These are phyloP conservation scores for Cetradonia linearis DNA, from an alignment of 495 filamentous ascomycete species.

Conservation along the genomic window DNA sequence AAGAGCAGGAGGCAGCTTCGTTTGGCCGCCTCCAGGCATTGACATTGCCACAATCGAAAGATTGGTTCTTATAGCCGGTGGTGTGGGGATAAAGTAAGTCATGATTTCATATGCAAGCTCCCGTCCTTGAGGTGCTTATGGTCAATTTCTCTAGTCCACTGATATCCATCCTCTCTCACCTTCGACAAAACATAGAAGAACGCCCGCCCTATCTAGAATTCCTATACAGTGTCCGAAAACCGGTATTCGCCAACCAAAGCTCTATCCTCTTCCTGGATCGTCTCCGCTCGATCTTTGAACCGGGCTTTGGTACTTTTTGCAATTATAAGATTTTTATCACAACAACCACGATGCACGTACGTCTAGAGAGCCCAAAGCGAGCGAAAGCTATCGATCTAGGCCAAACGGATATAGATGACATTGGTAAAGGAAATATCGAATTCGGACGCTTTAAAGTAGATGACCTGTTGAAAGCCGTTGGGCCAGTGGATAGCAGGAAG, in stretches of 20 bases:
- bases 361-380: background rate
- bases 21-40: conserved; percentile 54
- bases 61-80: conserved; percentile 67
- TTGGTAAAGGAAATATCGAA: background rate
- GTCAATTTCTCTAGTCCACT: conserved; percentile 34
- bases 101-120: background rate
- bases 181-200: conserved; percentile 28
- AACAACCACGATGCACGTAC: conserved; percentile 6
- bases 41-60: conserved; percentile 37
- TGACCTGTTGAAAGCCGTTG: conserved; percentile 43
- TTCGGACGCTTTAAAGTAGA: conserved; percentile 29
- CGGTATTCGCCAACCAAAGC: conserved; percentile 12
- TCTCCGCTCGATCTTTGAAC: conserved; percentile 34
- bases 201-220: conserved; percentile 28
- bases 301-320: conserved; percentile 19
- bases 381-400: no score
- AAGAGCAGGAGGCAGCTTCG: conserved; percentile 70
- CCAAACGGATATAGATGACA: background rate
- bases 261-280: conserved; percentile 47
- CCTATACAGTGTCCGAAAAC: conserved; percentile 29
- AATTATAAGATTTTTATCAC: conserved; percentile 36
- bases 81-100: conserved; percentile 64
- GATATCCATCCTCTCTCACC: conserved; percentile 47
- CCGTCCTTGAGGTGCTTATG: background rate
- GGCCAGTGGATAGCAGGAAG: conserved; percentile 34